Evolutionary conservation across 2,329 filamentous ascomycete genomes (phyloP), one percentile per base, ranked within the genome.

Genomic region (Cercospora sp.): DNA sequence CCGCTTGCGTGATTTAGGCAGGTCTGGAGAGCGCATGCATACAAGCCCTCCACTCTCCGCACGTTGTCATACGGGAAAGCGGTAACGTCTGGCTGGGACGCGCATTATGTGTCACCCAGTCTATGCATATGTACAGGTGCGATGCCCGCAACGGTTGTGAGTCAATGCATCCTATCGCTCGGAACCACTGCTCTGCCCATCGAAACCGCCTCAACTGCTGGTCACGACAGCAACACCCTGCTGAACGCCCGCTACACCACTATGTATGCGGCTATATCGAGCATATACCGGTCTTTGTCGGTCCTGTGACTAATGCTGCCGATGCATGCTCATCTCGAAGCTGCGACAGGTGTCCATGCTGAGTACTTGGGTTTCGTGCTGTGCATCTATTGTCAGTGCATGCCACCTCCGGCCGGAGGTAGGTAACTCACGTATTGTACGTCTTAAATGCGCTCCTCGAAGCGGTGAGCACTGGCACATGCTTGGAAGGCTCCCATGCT

Each of bases 401-500:
- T 21, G 49, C 32, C 32, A 13, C 2, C 5, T 24, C 37, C 34
- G 37, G 21, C 30, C 21, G 37, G 6, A 60, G 30, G 63, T 63
- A n/a, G 37, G n/a, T 12, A 45, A 89, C 94, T 81, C 82, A 98
- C 94, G 95, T 99, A 84, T 85, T 97, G 83, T 97, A 99, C 37
- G 95, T 89, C 85, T 92, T 96, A 85, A 90, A 99, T 49, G 93
- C 94, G 68, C 87, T 92, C 70, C 91, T 87, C 70, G 87, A 90
- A 77, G 85, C 83, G 30, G 95, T 97, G 75, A 88, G 83, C 80
- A 92, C 95, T 71, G 91, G 89, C 70, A 89, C 84, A 77, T 94
- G 87, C 76, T 90, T 86, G 66, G 85, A 85, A 68, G 89, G 85
- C 80, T 97, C 93, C 91, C 94, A 98, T 43, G 85, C 80, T 70